A percentile compares a stretch with the other conserved stretches of the same genome.
phyloP scores from a whole-genome alignment of 2,329 filamentous ascomycete genomes.

The Venturia effusa region DNA sequence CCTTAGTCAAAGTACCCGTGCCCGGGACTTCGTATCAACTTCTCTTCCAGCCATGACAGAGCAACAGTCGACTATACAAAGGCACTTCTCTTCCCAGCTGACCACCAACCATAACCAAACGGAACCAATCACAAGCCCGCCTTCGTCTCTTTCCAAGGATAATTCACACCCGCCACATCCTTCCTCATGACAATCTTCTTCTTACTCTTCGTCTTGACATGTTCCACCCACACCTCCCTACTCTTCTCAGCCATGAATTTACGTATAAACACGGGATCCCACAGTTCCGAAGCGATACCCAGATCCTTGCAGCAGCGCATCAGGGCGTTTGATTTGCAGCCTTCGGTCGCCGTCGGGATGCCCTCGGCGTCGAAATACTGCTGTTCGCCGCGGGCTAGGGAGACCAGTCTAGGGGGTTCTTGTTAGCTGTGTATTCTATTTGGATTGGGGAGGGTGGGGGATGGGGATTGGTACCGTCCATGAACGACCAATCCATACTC shows the following conservation, averaged over 20 bases:
- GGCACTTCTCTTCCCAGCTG: background rate
- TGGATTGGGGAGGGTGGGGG: background rate
- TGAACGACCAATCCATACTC: constrained; percentile 88
- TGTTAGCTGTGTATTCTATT: constrained; percentile 4
- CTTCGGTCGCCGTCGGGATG: constrained; percentile 89
- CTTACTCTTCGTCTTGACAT: constrained; percentile 76
- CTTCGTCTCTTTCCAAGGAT: constrained; percentile 47
- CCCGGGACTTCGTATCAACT: no score
- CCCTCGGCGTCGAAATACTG: constrained; percentile 83
- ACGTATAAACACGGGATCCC: constrained; percentile 87
- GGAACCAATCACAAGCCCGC: background rate
- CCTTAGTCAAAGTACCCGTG: no score
- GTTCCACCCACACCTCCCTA: constrained; percentile 82
- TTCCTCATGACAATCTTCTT: constrained; percentile 79
- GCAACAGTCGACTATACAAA: background rate
- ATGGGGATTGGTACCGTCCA: constrained; percentile 57
- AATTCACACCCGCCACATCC: constrained; percentile 55
- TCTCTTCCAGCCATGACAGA: background rate
- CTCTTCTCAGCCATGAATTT: constrained; percentile 66
- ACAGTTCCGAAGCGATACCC: constrained; percentile 86
- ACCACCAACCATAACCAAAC: background rate
- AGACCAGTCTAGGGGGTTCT: constrained; percentile 57
- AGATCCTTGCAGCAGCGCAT: constrained; percentile 99
- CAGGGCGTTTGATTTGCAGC: constrained; percentile 93
- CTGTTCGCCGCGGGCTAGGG: constrained; percentile 87